A percentile compares a stretch with the other conserved stretches of the same genome.
phyloP scores from a whole-genome alignment of 768 basidiomycete species.

The Mrakia frigida region DNA sequence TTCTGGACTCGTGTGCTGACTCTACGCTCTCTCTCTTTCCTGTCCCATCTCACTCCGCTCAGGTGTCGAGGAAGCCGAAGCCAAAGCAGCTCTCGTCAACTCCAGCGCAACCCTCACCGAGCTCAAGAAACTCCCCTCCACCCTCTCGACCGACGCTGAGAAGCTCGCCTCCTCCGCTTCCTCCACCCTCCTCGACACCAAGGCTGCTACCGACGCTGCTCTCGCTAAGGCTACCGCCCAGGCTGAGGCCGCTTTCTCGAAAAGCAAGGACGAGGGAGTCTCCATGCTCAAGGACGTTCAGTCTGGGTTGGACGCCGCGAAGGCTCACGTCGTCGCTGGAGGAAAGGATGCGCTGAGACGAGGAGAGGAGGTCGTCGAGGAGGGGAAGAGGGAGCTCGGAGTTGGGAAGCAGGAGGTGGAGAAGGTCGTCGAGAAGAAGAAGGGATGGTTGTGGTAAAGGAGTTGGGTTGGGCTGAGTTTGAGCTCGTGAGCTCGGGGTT shows the following conservation, averaged over 20 bases:
- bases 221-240: constrained; percentile 4
- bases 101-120: constrained; percentile 2
- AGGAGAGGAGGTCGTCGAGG: constrained; percentile 22
- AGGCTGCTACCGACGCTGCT: constrained; percentile 9
- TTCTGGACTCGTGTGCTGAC: neutral
- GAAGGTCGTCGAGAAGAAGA: constrained; percentile 28
- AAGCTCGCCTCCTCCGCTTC: constrained; percentile 11
- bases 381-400: constrained; percentile 26
- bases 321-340: constrained; percentile 12
- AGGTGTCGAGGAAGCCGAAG: constrained; percentile 38
- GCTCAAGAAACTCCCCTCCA: neutral
- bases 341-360: constrained; percentile 21
- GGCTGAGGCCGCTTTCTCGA: constrained; percentile 12
- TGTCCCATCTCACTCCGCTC: neutral
- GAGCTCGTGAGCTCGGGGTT: neutral
- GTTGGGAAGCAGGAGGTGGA: constrained; percentile 12
- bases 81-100: constrained; percentile 35
- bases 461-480: neutral
- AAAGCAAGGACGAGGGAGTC: constrained; percentile 11
- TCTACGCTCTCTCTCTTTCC: neutral
- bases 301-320: neutral
- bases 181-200: constrained; percentile 11
- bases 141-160: neutral
- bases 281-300: constrained; percentile 6
- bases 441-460: constrained; percentile 28